A percentile compares a stretch with the other conserved stretches of the same genome.
Conservation (phyloP, 2,329 filamentous ascomycete species). For the Dothideomycetes sp. region DNA sequence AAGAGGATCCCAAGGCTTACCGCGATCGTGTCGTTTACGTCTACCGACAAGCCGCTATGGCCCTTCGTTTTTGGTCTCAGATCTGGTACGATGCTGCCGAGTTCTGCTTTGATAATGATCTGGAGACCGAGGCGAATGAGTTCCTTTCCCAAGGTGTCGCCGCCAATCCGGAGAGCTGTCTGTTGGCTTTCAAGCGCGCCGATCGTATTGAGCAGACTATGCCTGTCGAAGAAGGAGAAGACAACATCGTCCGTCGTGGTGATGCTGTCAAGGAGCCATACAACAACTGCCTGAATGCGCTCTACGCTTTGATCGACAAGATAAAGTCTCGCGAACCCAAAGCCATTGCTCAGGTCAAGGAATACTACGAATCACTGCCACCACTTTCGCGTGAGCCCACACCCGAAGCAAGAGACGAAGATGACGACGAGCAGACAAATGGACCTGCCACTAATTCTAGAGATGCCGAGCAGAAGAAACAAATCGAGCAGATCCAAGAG, state of each 20-base stretch:
- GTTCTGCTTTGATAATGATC: constrained; percentile 75
- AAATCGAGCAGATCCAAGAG: constrained; percentile 51
- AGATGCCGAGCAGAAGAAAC: constrained; percentile 44
- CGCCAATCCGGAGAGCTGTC: constrained; percentile 87
- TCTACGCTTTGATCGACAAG: constrained; percentile 80
- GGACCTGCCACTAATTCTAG: constrained; percentile 28
- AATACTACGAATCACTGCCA: constrained; percentile 41
- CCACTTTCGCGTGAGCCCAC: constrained; percentile 27
- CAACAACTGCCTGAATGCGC: constrained; percentile 68
- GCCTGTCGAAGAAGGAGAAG: constrained; percentile 60
- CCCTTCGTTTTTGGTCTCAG: constrained; percentile 86
- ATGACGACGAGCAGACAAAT: constrained; percentile 40
- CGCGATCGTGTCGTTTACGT: constrained; percentile 76
- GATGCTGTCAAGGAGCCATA: constrained; percentile 74
- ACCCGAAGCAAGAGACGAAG: constrained; percentile 41
- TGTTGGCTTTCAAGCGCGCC: constrained; percentile 81
- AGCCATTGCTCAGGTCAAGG: constrained; percentile 46
- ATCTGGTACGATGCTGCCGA: constrained; percentile 93
- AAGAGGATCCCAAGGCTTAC: constrained; percentile 67
- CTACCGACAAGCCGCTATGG: constrained; percentile 90
- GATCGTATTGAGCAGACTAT: constrained; percentile 77
- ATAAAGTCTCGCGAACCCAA: constrained; percentile 57
- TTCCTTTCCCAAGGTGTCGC: constrained; percentile 74
- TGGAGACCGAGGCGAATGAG: constrained; percentile 63
- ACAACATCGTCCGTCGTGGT: constrained; percentile 54